These are phyloP conservation scores for Hibiscus syriacus DNA, from an alignment of 345 rosid species.

Conservation along the genomic window DNA sequence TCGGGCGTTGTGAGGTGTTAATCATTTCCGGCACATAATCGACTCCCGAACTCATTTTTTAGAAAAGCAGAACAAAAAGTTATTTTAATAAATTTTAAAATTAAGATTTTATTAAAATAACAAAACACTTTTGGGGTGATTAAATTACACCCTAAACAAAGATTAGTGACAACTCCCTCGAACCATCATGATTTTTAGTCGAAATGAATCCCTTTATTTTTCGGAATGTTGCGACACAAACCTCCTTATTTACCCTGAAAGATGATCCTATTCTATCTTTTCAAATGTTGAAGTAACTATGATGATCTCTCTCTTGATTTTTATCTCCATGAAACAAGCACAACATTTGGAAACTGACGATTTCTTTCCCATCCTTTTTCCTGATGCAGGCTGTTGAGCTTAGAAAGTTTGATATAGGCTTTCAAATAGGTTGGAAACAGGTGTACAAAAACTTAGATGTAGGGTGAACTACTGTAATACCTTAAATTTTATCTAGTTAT, in stretches of 20 bases:
- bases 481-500: too few relatives aligned
- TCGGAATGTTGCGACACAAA: not conserved
- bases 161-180: not conserved
- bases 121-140: too few relatives aligned
- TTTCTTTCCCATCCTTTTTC: slow-evolving; percentile 4
- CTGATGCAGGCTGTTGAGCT: slow-evolving; percentile 69
- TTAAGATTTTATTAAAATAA: too few relatives aligned
- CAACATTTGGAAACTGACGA: not conserved
- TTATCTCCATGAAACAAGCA: not conserved
- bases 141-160: too few relatives aligned
- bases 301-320: too few relatives aligned
- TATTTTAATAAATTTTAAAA: too few relatives aligned
- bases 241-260: not conserved
- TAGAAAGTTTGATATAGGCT: slow-evolving; percentile 85
- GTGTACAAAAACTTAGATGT: slow-evolving; percentile 84
- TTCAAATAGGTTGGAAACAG: slow-evolving; percentile 52
- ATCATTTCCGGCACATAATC: too few relatives aligned
- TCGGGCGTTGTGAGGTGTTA: too few relatives aligned
- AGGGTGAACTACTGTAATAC: slow-evolving; percentile 89
- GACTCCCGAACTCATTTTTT: too few relatives aligned
- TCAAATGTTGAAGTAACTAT: not conserved
- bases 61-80: too few relatives aligned
- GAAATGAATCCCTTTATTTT: too few relatives aligned
- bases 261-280: not conserved
- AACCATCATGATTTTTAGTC: too few relatives aligned